Base-by-base conservation (phyloP, 2,329 filamentous ascomycete genomes). In the Monilinia polystroma region DNA sequence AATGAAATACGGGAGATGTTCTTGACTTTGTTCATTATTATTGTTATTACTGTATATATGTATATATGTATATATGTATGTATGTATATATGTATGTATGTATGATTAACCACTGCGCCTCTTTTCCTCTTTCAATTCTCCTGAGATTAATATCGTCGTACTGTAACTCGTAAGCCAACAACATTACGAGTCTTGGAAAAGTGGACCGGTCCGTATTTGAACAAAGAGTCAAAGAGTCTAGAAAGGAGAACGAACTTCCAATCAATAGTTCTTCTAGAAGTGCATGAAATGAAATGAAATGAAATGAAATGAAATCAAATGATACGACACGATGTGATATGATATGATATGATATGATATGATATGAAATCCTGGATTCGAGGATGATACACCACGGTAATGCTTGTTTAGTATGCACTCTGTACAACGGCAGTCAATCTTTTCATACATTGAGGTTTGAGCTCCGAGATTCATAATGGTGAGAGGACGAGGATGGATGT, bases 171-270 rank as follows among this genome's bases (percentile, higher is more conserved):
- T 41, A 52, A 64, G 65, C 63, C 64, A 57, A 52, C 66, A 57
- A 64, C 52, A 63, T 57, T 55, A 58, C 45, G 26, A 65, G 66
- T 65, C 66, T 67, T 65, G 54, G 66, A 59, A 67, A 67, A 66
- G 66, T 65, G 66, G 66, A 55, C 47, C 26, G 26, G 7, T 49
- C 62, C 54, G 55, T 66, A 64, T 64, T 57, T 38, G 52, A 64
- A n/a, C 23, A 23, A 23, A 23, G 23, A 23, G 23, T 57, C 23
- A 29, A 47, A 47, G 32, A 64, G 41, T 35, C 35, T 55, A 58
- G 41, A 38, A 59, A 62, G 58, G 58, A 62, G 58, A 62, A 38
- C 57, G 6, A 32, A 32, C 4, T 59, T 51, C 45, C 29, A 51
- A 51, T 62, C 45, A 51, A 62, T 51, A 62, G 45, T 62, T 56